Percentiles rank a stretch among this genome's conserved stretches.
phyloP scores from a whole-genome alignment of 495 filamentous ascomycete genomes.

The Annulohypoxylon bovei region DNA sequence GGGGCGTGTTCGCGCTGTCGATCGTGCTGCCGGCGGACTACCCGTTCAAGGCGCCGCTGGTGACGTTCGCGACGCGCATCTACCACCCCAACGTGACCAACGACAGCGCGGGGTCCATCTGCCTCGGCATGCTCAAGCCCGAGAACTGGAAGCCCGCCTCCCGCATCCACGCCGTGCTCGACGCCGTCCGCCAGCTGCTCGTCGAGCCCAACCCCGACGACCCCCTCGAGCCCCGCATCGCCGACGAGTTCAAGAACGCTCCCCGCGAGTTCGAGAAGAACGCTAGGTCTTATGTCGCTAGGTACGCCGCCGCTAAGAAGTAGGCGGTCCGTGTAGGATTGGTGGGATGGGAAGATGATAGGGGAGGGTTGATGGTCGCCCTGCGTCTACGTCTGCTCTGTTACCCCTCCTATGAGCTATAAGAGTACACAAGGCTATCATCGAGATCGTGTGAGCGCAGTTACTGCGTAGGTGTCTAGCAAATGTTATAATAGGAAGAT shows the following conservation, averaged over 20 bases:
- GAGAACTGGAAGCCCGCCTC: conserved; percentile 96
- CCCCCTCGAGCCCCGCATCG: conserved; percentile 87
- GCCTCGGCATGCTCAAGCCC: conserved; percentile 82
- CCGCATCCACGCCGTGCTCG: conserved; percentile 78
- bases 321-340: neutral
- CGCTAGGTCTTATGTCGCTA: conserved; percentile 80
- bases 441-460: neutral
- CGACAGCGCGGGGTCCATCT: conserved; percentile 90
- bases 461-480: neutral
- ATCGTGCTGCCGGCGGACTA: conserved; percentile 85
- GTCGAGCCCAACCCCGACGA: conserved; percentile 93
- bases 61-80: conserved; percentile 93
- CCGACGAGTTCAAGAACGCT: conserved; percentile 83
- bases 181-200: conserved; percentile 80
- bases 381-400: neutral
- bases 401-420: neutral
- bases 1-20: conserved; percentile 80
- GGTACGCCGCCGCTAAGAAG: conserved; percentile 69
- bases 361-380: neutral
- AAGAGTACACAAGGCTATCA: neutral
- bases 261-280: conserved; percentile 81
- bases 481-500: neutral
- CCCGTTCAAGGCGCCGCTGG: conserved; percentile 90
- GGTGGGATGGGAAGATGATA: neutral
- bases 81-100: conserved; percentile 99